Base-by-base conservation (phyloP, 1,139 yeast species). In the Candida anutae region DNA sequence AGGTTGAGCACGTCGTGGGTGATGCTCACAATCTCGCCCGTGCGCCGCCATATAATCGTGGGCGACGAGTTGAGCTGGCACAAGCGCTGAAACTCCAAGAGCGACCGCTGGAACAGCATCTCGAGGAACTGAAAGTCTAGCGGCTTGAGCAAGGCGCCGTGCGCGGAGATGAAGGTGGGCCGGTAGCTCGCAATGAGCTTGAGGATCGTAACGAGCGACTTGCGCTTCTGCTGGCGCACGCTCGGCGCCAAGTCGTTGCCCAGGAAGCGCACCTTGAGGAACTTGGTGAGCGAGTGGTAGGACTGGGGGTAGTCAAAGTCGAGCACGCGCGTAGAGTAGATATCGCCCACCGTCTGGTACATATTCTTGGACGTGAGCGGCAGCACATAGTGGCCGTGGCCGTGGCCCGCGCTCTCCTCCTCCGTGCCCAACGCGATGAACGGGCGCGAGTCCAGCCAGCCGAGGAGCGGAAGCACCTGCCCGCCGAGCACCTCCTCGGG, bases 31-130 rank as follows among this genome's bases (percentile, higher is more conserved):
- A 80, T 74, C 45, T 80, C 88, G 5, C 88, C 87, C 0, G 88
- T 77, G 25, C 88, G 58, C 42, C 88, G 62, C 88, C 88, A 80
- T 38, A 79, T 77, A 8, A 79, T 74, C 4, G 85, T 75, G 2
- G 88, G 88, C 2, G 80, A 70, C 22, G 76, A 69, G 30, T 72
- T 69, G 38, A 70, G 48, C 15, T 78, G 72, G 20, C 76, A 70
- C 15, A 74, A 58, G 25, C 68, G 49, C 46, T 80, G 87, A 42
- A 76, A 75, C 43, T 79, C 87, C 12, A 80, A 48, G 17, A 80
- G 51, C 2, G 83, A 73, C 36, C 88, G 52, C 44, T 80, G 88
- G 42, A 79, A 74, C 9, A 78, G 69, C 55, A 80, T 58, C 44
- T 80, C 90, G 12, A 81, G 69, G 38, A 77, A 69, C 27, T 76